A percentile compares a stretch with the other conserved stretches of the same genome.
phyloP scores from a whole-genome alignment of 441 rosid genomes.

The Biscutella laevigata region DNA sequence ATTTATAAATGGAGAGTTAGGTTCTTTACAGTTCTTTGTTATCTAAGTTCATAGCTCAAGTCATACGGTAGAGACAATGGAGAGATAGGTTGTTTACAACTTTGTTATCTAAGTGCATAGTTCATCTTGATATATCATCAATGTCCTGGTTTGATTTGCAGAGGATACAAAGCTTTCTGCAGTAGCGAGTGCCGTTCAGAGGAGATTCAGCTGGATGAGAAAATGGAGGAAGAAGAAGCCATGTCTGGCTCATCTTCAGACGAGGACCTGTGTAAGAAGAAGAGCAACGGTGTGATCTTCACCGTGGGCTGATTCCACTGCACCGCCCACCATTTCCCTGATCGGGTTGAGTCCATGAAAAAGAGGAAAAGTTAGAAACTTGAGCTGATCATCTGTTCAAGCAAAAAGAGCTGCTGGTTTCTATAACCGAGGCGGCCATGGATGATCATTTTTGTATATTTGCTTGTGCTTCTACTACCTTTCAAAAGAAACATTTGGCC shows the following conservation, averaged over 20 bases:
- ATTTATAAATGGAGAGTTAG: neutral
- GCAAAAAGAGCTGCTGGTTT: constrained; percentile 57
- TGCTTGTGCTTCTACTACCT: constrained; percentile 21
- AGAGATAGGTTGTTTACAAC: too few species aligned
- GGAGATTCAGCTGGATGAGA: constrained; percentile 48
- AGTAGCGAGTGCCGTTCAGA: constrained; percentile 49
- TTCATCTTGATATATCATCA: neutral
- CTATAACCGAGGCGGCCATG: constrained; percentile 54
- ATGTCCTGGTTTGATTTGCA: constrained; percentile 16
- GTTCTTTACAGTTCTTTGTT: neutral
- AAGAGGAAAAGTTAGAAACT: constrained; percentile 25
- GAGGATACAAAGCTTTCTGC: constrained; percentile 86
- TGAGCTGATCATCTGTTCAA: constrained; percentile 41
- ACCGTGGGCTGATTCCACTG: constrained; percentile 20
- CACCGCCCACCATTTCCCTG: constrained; percentile 32
- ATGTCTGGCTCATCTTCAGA: constrained; percentile 15
- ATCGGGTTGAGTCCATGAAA: constrained; percentile 14
- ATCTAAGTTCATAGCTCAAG: constrained; percentile 1
- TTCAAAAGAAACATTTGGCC: constrained; percentile 14
- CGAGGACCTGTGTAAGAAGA: constrained; percentile 21
- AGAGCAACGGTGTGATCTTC: constrained; percentile 29
- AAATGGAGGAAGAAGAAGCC: constrained; percentile 24
- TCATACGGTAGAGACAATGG: too few species aligned
- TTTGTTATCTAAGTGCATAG: too few species aligned
- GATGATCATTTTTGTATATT: too few species aligned